Evolutionary conservation across 805 yeast genomes (phyloP).

Genomic region (Candida dajiaensis): DNA sequence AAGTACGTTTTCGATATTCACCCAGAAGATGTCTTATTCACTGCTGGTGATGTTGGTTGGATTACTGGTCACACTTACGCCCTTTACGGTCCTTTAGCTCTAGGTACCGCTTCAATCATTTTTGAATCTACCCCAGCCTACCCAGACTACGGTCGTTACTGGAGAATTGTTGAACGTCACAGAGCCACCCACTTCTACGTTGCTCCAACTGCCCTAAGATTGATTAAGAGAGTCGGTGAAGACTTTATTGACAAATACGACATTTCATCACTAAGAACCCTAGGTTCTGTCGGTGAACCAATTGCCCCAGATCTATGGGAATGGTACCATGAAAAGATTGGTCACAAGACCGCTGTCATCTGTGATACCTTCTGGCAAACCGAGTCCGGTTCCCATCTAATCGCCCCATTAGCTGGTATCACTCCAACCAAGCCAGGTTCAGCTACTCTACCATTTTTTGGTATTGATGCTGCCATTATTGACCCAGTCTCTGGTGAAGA

Average conservation of each 20-base stretch:
- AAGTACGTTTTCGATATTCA: constrained; percentile 92
- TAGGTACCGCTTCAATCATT: constrained; percentile 87
- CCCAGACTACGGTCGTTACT: constrained; percentile 91
- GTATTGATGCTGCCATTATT: constrained; percentile 82
- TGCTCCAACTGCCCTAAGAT: constrained; percentile 96
- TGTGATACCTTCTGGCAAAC: constrained; percentile 99
- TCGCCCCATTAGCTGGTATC: constrained; percentile 92
- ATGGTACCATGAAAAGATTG: constrained; percentile 93
- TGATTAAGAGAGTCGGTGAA: constrained; percentile 87
- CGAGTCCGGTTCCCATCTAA: constrained; percentile 92
- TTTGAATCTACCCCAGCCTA: constrained; percentile 98
- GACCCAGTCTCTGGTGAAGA: constrained; percentile 92
- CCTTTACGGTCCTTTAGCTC: constrained; percentile 83
- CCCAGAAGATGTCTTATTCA: constrained; percentile 80
- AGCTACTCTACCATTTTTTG: constrained; percentile 95
- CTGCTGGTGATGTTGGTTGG: constrained; percentile 99
- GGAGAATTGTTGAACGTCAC: constrained; percentile 92
- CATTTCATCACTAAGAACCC: constrained; percentile 78
- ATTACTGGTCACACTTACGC: constrained; percentile 98
- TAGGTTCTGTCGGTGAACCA: constrained; percentile 98
- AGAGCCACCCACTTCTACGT: constrained; percentile 94
- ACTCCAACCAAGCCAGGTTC: constrained; percentile 96
- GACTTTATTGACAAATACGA: constrained; percentile 75
- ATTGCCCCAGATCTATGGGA: constrained; percentile 98
- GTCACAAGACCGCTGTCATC: constrained; percentile 83